These are phyloP conservation scores for Seiridium cupressi DNA, from an alignment of 2,329 filamentous ascomycete species.

Conservation along the genomic window DNA sequence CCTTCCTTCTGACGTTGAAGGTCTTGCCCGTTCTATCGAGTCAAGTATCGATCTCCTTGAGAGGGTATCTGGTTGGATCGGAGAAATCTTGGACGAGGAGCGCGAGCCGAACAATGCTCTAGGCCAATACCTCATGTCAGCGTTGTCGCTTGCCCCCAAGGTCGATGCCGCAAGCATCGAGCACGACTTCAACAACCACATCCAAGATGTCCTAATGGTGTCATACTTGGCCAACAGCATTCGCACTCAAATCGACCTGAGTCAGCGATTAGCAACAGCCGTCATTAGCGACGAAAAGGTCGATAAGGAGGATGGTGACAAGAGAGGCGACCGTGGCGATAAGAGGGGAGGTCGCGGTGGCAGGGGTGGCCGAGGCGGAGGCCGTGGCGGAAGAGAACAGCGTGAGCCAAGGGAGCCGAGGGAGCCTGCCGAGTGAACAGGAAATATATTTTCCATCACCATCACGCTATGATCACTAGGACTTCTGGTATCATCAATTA, in stretches of 20 bases:
- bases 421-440: constrained; percentile 37
- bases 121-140: constrained; percentile 93
- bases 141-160: constrained; percentile 90
- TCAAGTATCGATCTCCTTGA: constrained; percentile 88
- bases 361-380: constrained; percentile 43
- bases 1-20: constrained; percentile 85
- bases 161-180: constrained; percentile 89
- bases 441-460: background rate
- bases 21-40: constrained; percentile 80
- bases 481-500: background rate
- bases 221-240: constrained; percentile 98
- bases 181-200: constrained; percentile 99
- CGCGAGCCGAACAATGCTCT: constrained; percentile 84
- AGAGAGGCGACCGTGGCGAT: constrained; percentile 45
- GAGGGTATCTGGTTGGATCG: constrained; percentile 87
- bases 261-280: constrained; percentile 87
- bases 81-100: constrained; percentile 91
- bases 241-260: constrained; percentile 97
- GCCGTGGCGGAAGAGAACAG: constrained; percentile 47
- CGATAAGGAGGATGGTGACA: constrained; percentile 31
- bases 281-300: constrained; percentile 55
- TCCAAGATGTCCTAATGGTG: constrained; percentile 97
- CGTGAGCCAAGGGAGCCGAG: constrained; percentile 49
- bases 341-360: constrained; percentile 34
- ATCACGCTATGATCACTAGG: background rate